phyloP scores from a whole-genome alignment of 352 stramenopile genomes.

The Phytophthora pistaciae region DNA sequence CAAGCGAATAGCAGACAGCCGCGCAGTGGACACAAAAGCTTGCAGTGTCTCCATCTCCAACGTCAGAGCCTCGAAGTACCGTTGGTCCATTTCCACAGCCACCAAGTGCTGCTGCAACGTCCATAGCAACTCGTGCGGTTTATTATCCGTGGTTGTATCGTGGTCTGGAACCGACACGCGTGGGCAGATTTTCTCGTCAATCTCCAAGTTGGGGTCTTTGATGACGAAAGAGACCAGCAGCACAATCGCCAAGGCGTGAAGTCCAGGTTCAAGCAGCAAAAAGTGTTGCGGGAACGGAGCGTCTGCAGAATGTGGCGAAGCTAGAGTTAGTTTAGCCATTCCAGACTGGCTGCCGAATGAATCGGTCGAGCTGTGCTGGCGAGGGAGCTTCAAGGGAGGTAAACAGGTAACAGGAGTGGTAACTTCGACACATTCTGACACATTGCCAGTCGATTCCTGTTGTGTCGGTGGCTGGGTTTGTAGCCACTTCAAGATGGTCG shows the following conservation, averaged over 20 bases:
- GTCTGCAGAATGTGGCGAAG: neutral
- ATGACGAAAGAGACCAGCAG: slow-evolving; percentile 43
- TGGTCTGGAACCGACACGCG: slow-evolving; percentile 37
- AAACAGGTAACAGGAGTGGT: neutral
- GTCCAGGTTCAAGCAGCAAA: slow-evolving; percentile 18
- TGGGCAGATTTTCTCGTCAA: slow-evolving; percentile 46
- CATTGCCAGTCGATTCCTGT: neutral
- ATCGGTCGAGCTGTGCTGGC: slow-evolving; percentile 1
- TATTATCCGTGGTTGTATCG: neutral
- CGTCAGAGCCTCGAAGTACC: slow-evolving; percentile 37
- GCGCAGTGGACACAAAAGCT: slow-evolving; percentile 32
- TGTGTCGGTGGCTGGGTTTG: neutral
- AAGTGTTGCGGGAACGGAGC: slow-evolving; percentile 10
- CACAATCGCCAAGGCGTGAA: slow-evolving; percentile 43
- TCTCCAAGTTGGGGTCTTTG: slow-evolving; percentile 42
- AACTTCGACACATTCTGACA: neutral
- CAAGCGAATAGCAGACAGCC: slow-evolving; percentile 37
- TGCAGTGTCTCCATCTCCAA: slow-evolving; percentile 42
- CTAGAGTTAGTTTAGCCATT: slow-evolving; percentile 18
- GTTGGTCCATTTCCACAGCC: slow-evolving; percentile 19
- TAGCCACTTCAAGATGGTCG: slow-evolving; percentile 31
- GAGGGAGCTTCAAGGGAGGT: slow-evolving; percentile 27
- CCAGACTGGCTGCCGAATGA: neutral
- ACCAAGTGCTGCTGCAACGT: slow-evolving; percentile 53
- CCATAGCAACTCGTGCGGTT: slow-evolving; percentile 47